Base-by-base conservation (phyloP, 2,329 filamentous ascomycete genomes). In the Alternaria ethzedia region DNA sequence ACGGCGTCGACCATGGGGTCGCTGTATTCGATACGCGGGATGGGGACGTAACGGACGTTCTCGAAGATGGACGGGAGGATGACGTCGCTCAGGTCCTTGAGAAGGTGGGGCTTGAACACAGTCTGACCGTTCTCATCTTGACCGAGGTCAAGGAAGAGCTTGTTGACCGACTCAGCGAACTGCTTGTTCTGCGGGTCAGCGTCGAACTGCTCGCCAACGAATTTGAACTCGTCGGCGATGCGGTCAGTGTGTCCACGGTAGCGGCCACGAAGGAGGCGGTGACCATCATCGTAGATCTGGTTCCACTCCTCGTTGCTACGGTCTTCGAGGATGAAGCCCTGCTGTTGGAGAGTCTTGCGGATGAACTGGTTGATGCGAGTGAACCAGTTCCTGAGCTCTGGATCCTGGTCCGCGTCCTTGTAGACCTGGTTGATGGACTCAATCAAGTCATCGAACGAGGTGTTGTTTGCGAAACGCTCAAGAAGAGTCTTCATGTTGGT, bases 381-480 rank as follows among this genome's bases (percentile, higher is more conserved):
- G 87, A 98, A 97, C 95, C 95, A 99, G 61, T 88, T 84, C 81
- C 90, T 93, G 57, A 99, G 87, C 76, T 98, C 93, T 0, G 90
- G 88, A 70, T 99, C 96, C 20, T 86, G 86, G 67, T 98, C 93
- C 5, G 96, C 94, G 78, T 97, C 93, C 54, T 85, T 84, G 83
- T 98, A 98, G 71, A 99, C 90, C 67, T 89, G 87, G 70, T 94
- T 90, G 79, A 99, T 90, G 0, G 94, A 89, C 17, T 91, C 89
- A 83, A 96, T 93, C 5, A 98, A 84, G 70, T 97, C 93, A 67
- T 96, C 91, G 32, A 90, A 89, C 0, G 94, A 97, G 9, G 96
- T 98, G 75, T 90, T 90, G 80, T 99, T 98, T 77, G 96, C 96
- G 73, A 97, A 98, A 51, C 96, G 91, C 84, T 98, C 96, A 70